These are phyloP conservation scores for Tanacetum coccineum DNA, from an alignment of 129 eudicot genomes.

Conservation along the genomic window DNA sequence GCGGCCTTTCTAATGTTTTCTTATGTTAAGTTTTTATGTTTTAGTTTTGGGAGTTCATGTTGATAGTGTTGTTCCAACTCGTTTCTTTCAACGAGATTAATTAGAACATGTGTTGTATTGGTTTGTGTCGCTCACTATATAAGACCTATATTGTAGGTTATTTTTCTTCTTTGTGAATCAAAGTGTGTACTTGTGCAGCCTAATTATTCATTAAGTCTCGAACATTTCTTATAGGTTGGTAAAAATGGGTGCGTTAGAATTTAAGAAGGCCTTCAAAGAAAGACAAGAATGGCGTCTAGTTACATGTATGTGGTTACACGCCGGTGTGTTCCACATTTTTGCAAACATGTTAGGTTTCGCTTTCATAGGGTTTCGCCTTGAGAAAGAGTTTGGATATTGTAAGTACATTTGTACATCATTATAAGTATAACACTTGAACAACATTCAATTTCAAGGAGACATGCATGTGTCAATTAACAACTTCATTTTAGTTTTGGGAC, in stretches of 20 bases:
- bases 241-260: conserved; percentile 62
- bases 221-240: conserved; percentile 36
- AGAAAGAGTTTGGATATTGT: conserved; percentile 79
- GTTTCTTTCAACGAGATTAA: too few species aligned
- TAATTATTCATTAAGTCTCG: background rate
- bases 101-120: too few species aligned
- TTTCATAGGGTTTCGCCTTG: conserved; percentile 76
- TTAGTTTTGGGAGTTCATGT: background rate
- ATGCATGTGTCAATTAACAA: background rate
- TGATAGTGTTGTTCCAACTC: too few species aligned
- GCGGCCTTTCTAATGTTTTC: background rate
- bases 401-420: background rate
- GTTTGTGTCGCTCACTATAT: too few species aligned
- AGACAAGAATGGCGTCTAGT: conserved; percentile 53
- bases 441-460: background rate
- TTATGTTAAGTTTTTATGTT: too few species aligned
- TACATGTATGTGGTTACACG: conserved; percentile 87
- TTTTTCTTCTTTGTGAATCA: too few species aligned
- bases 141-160: too few species aligned
- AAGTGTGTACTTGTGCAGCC: background rate
- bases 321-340: conserved; percentile 69
- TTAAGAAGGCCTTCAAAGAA: conserved; percentile 38
- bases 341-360: conserved; percentile 79
- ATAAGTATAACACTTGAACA: background rate
- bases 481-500: background rate